Evolutionary conservation across 805 yeast species (phyloP), one percentile per base, ranked within the genome.

Genomic region (Myxozyma sirexii): DNA sequence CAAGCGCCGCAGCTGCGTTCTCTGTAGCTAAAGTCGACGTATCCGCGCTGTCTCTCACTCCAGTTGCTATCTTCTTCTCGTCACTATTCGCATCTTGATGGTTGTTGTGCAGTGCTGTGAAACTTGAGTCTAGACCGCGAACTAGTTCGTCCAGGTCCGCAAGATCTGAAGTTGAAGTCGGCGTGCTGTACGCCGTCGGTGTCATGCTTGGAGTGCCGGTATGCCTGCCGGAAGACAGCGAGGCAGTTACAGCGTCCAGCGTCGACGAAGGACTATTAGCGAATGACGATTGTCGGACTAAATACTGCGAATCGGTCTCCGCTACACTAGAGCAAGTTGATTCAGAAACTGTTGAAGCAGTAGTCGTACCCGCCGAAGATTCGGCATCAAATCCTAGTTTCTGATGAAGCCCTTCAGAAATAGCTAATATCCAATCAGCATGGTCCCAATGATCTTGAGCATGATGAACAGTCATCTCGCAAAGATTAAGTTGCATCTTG

Each of bases 371-470:
- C n/a, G 37, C 12, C 15, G 37, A 3, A 33, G 37, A 5, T 12
- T n/a, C 12, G 15, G 37, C 12, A 3, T 33, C 37, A 12, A 12
- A n/a, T 33, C 37, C 37, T 3, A 4, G 12, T 33, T 33, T 13
- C 37, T 33, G n/a, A n/a, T 33, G 37, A 33, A 61, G 45, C 0
- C 49, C 23, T 23, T 54, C 57, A 17, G 59, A 54, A 3, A 61
- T 19, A 5, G 65, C 57, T 12, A 61, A 42, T 2, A 61, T 38
- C 60, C 64, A 63, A 24, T 57, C 63, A 26, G 66, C 64, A 31
- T 63, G 63, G n/a, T 63, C 66, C 66, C 66, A 63, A 19, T 47
- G 38, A 19, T 63, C 66, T 39, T 61, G 65, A 4, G 57, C 44
- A 38, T 57, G 56, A 10, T 49, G 50, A 29, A 63, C 27, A 21